Conservation (phyloP, 176 grass and related monocot species). For the Oryza longistaminata region DNA sequence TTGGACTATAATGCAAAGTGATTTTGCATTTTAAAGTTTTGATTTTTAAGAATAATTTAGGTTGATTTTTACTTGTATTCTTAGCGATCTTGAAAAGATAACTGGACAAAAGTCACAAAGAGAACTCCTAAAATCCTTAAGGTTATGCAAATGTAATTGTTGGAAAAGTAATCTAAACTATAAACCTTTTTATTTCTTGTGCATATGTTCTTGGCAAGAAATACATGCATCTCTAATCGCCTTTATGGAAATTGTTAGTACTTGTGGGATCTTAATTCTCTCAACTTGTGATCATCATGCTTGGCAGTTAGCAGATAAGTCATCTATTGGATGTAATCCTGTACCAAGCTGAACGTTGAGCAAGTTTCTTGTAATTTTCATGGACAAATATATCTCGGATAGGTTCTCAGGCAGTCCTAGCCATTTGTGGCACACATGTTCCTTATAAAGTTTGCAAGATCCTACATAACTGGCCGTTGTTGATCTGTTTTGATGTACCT, state of each 20-base stretch:
- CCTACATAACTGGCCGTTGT: neutral
- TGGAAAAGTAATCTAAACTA: neutral
- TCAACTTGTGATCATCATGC: neutral
- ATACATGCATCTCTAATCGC: neutral
- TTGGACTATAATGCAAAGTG: neutral
- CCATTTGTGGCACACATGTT: conserved; percentile 4
- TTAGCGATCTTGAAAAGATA: neutral
- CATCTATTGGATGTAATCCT: neutral
- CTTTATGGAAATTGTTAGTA: neutral
- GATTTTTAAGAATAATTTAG: neutral
- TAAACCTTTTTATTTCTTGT: conserved; percentile 1
- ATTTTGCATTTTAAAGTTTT: neutral
- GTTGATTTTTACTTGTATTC: neutral
- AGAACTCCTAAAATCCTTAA: neutral
- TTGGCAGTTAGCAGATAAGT: neutral
- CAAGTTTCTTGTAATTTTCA: neutral
- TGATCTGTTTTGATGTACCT: conserved; percentile 20
- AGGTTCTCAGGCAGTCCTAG: neutral
- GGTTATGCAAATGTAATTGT: neutral
- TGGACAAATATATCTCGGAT: neutral
- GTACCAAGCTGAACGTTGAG: neutral
- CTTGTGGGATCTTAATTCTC: conserved; percentile 3
- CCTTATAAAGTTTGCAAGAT: conserved; percentile 1
- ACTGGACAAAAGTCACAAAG: neutral
- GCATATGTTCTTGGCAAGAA: conserved; percentile 22